phyloP scores from a whole-genome alignment of 306 rosid species.

The Cicer yamashitae region DNA sequence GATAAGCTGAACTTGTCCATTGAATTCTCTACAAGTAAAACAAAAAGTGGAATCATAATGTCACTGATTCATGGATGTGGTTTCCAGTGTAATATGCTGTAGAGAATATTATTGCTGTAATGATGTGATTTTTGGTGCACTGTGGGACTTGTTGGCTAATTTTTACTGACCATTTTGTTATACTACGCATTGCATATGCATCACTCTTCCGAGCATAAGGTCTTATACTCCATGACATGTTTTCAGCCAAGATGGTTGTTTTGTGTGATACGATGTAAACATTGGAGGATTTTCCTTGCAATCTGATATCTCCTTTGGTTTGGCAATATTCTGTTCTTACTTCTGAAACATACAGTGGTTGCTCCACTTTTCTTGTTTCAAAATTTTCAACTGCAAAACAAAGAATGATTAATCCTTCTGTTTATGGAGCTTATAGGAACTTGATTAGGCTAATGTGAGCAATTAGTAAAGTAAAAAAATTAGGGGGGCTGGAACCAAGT shows the following conservation, averaged over 20 bases:
- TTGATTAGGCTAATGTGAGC: background rate
- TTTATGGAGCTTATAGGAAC: background rate
- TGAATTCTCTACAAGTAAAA: slow-evolving; percentile 63
- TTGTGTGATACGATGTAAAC: slow-evolving; percentile 54
- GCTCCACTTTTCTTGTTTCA: slow-evolving; percentile 49
- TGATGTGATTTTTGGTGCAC: slow-evolving; percentile 60
- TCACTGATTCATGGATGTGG: slow-evolving; percentile 89
- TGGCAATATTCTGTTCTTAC: slow-evolving; percentile 70
- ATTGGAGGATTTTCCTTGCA: slow-evolving; percentile 62
- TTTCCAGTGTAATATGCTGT: slow-evolving; percentile 75
- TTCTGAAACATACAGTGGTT: slow-evolving; percentile 55
- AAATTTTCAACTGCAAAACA: slow-evolving; percentile 43
- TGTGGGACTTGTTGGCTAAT: slow-evolving; percentile 43
- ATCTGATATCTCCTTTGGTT: slow-evolving; percentile 52
- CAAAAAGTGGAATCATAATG: slow-evolving; percentile 68
- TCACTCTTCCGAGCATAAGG: slow-evolving; percentile 83
- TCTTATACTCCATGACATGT: slow-evolving; percentile 57
- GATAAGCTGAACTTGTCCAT: slow-evolving; percentile 77
- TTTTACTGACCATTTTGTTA: slow-evolving; percentile 70
- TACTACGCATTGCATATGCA: slow-evolving; percentile 53
- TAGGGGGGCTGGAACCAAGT: too few relatives aligned
- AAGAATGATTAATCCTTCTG: slow-evolving; percentile 12
- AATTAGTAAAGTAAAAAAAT: too few relatives aligned
- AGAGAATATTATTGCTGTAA: slow-evolving; percentile 79
- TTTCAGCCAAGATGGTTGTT: background rate